Base-by-base conservation (phyloP, 257 asterid species). In the Solanum ossicruentum region DNA sequence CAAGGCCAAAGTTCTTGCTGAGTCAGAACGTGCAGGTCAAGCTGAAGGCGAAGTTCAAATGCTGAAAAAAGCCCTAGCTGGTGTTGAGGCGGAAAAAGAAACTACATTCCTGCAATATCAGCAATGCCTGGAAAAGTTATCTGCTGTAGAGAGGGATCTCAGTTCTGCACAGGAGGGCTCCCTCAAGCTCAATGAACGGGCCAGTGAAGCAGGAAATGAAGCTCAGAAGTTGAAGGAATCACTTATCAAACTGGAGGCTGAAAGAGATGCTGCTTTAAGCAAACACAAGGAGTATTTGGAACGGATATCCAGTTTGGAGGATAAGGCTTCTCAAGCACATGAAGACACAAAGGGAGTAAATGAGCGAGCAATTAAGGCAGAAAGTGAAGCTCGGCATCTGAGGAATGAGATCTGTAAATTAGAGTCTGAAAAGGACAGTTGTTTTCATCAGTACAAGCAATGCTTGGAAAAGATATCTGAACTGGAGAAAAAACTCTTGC, bases 181-280 rank as follows among this genome's bases (percentile, higher is more conserved):
- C n/a, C 32, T 36, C 82, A 86, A 86, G 81, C 86, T 95, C 49
- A 77, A 58, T 87, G 98, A 94, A 81, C 89, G 88, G 87, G 93
- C 94, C 58, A 56, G 90, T 77, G 81, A 84, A 83, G 96, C 91
- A 32, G 96, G 94, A 90, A 89, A 84, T 54, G 97, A 96, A 90
- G 93, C 93, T 85, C 93, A 86, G 80, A 87, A 92, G 4, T 61
- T 95, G 88, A 93, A 89, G 90, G 98, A 92, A 88, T 90, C 93
- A 18, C 95, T 92, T 56, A 18, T 84, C 61, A 92, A 90, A 87
- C 86, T 93, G 49, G 95, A 93, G 91, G 89, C 85, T 57, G 98
- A 93, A 69, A 95, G 89, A 84, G 92, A 89, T 69, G 89, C 89
- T 80, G 91, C 87, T 8, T 52, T 91, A 86, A 80, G 84, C 75